Conservation (phyloP, 2,329 filamentous ascomycete genomes). For the Didymella sp. region DNA sequence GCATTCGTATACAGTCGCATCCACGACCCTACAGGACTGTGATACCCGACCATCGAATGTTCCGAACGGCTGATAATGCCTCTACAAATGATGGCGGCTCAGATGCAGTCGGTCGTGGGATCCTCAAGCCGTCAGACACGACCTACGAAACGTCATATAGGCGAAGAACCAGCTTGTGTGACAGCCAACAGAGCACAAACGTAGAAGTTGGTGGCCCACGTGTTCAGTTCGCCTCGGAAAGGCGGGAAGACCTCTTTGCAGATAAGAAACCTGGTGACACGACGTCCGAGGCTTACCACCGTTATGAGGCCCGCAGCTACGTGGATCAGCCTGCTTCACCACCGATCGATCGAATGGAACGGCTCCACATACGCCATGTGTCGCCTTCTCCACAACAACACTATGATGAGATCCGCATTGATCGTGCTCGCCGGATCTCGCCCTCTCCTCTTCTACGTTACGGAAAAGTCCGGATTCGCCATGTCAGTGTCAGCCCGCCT, state of each 20-base stretch:
- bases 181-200: slow-evolving; percentile 37
- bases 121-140: slow-evolving; percentile 32
- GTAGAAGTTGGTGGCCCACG: slow-evolving; percentile 41
- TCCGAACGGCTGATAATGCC: slow-evolving; percentile 27
- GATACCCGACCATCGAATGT: slow-evolving; percentile 25
- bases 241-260: slow-evolving; percentile 8
- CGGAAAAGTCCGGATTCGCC: slow-evolving; percentile 24
- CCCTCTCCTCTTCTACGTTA: slow-evolving; percentile 21
- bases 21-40: slow-evolving; percentile 35
- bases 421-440: slow-evolving; percentile 27
- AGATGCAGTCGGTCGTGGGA: slow-evolving; percentile 31
- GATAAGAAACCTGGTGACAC: slow-evolving; percentile 15
- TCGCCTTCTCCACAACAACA: slow-evolving; percentile 19
- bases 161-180: slow-evolving; percentile 25
- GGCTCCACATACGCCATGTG: slow-evolving; percentile 26
- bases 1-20: slow-evolving; percentile 35
- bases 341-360: slow-evolving; percentile 27
- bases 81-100: slow-evolving; percentile 23
- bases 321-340: slow-evolving; percentile 23
- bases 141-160: slow-evolving; percentile 28
- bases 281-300: slow-evolving; percentile 22
- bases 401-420: slow-evolving; percentile 29
- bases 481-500: slow-evolving; percentile 21
- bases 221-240: slow-evolving; percentile 39
- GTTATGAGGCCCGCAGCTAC: slow-evolving; percentile 23